Evolutionary conservation across 208 protist genomes (phyloP).

Genomic region (Trypanosoma brucei): DNA sequence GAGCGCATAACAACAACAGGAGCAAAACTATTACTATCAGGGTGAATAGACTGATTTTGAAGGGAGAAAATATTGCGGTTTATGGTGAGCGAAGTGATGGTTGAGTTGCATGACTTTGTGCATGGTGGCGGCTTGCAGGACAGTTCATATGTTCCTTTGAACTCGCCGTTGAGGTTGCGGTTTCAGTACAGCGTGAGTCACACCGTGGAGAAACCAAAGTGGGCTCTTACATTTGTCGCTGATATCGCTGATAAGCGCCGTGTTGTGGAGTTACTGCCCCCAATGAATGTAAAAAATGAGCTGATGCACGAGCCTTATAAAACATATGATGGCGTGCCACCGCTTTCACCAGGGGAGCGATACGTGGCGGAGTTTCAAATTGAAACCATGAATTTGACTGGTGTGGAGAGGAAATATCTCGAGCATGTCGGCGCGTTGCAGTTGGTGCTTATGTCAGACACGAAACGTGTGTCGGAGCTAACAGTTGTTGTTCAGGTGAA

Average conservation of each 20-base stretch:
- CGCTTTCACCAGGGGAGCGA: slow-evolving; percentile 3
- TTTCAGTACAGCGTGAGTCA: slow-evolving; percentile 20
- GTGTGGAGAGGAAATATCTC: slow-evolving; percentile 44
- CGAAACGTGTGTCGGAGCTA: neutral
- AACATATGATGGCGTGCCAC: neutral
- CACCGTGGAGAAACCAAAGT: slow-evolving; percentile 7
- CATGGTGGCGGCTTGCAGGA: neutral
- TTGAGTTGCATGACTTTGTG: neutral
- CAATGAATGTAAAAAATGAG: neutral
- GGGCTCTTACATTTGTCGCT: slow-evolving; percentile 35
- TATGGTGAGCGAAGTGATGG: neutral
- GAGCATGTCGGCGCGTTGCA: slow-evolving; percentile 50
- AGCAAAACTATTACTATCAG: too few species aligned
- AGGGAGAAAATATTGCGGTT: neutral
- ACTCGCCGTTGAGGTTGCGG: slow-evolving; percentile 23
- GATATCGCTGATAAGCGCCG: slow-evolving; percentile 38
- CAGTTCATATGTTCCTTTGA: slow-evolving; percentile 16
- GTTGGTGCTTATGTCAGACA: slow-evolving; percentile 16
- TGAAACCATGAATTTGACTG: slow-evolving; percentile 16
- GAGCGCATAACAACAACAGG: too few species aligned
- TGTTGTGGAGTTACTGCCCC: slow-evolving; percentile 5
- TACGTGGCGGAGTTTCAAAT: slow-evolving; percentile 22
- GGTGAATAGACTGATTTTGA: neutral
- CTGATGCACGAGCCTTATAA: too few species aligned
- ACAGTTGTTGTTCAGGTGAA: slow-evolving; percentile 23